phyloP scores from a whole-genome alignment of 2,329 filamentous ascomycete species.

The Teratosphaeria zuluensis region DNA sequence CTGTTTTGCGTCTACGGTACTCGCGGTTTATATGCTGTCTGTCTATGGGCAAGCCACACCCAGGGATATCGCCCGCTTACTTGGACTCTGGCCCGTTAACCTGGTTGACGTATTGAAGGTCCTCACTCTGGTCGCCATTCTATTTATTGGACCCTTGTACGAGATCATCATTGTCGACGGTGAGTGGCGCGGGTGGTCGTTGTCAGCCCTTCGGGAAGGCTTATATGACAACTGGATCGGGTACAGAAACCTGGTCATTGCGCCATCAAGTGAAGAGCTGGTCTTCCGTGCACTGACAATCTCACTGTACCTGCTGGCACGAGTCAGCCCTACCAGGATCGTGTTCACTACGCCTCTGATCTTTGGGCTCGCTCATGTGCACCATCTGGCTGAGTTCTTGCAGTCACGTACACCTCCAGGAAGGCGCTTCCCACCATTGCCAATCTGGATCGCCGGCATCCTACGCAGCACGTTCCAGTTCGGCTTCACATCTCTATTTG shows the following conservation, averaged over 20 bases:
- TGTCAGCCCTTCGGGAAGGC: constrained; percentile 43
- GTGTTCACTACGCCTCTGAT: constrained; percentile 78
- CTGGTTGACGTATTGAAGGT: constrained; percentile 51
- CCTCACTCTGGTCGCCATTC: constrained; percentile 61
- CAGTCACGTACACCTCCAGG: constrained; percentile 57
- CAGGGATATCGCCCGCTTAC: constrained; percentile 52
- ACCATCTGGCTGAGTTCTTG: constrained; percentile 93
- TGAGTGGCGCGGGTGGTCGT: constrained; percentile 48
- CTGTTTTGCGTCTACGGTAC: constrained; percentile 56
- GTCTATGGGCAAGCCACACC: constrained; percentile 42
- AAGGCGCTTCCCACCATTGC: constrained; percentile 8
- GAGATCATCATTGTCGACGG: constrained; percentile 66
- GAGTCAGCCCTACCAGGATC: constrained; percentile 44
- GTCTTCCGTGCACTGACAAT: constrained; percentile 85
- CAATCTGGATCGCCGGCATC: constrained; percentile 31
- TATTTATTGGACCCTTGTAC: constrained; percentile 80
- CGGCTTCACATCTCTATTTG: constrained; percentile 83
- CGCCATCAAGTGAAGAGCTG: constrained; percentile 81
- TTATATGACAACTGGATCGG: constrained; percentile 64
- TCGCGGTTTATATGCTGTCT: constrained; percentile 58
- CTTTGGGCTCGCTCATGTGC: constrained; percentile 86
- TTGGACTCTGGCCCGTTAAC: constrained; percentile 74
- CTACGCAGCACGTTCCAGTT: constrained; percentile 74
- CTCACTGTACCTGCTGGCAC: constrained; percentile 68
- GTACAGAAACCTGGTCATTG: constrained; percentile 80